Conservation (phyloP, 2,329 filamentous ascomycete species). For the Huntiella decipiens region DNA sequence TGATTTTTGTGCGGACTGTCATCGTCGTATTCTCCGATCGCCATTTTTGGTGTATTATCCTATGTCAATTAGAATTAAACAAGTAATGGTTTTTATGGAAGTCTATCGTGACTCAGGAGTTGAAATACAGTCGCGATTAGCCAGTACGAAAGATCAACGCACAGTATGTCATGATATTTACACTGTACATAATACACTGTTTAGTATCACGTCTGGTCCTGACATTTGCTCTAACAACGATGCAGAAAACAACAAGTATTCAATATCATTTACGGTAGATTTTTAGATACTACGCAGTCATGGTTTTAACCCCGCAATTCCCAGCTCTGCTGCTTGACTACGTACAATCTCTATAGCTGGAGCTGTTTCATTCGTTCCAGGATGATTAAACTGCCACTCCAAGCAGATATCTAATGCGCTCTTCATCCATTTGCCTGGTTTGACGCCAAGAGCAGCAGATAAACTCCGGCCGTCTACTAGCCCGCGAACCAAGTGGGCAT, state of each 20-base stretch:
- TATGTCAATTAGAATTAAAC: no score
- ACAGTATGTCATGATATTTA: background rate
- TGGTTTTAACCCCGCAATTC: background rate
- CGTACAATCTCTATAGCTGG: constrained; percentile 37
- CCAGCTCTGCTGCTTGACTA: background rate
- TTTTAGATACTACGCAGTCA: background rate
- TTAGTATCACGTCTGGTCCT: no score
- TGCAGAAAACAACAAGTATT: no score
- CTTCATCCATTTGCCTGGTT: constrained; percentile 70
- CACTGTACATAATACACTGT: background rate
- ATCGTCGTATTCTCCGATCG: no score
- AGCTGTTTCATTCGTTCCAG: constrained; percentile 37
- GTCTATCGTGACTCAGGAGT: no score
- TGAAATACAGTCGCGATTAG: no score
- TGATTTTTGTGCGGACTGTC: no score
- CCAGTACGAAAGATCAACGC: no score
- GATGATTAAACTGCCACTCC: constrained; percentile 76
- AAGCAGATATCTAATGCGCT: constrained; percentile 61
- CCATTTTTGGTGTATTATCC: no score
- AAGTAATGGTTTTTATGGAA: no score
- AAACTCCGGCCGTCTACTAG: constrained; percentile 61
- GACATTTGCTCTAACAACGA: no score
- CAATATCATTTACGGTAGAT: no score
- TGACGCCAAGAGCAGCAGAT: constrained; percentile 45
- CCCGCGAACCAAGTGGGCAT: constrained; percentile 38